phyloP scores from a whole-genome alignment of 2,329 filamentous ascomycete species.

The Botrytis pseudocinerea region DNA sequence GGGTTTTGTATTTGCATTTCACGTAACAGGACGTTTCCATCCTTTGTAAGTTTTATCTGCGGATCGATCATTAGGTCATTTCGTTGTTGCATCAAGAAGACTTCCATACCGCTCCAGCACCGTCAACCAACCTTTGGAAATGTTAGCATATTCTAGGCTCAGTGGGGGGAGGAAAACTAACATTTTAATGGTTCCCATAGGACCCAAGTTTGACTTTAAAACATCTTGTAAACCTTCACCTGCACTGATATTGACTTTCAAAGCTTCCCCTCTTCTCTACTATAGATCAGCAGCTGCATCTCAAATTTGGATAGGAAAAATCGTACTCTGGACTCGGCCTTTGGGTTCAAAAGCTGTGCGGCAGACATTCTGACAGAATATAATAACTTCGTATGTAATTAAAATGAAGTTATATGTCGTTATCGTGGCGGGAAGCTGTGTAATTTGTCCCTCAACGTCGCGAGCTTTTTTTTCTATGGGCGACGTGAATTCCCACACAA shows the following conservation, averaged over 20 bases:
- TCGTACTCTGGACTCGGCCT: conserved; percentile 93
- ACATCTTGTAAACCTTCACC: conserved; percentile 94
- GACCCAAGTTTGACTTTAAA: conserved; percentile 92
- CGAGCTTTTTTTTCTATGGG: conserved; percentile 23
- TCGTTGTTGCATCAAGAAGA: conserved; percentile 14
- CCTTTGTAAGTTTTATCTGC: conserved; percentile 97
- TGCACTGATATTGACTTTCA: conserved; percentile 94
- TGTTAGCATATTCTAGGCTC: conserved; percentile 32
- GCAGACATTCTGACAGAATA: conserved; percentile 72
- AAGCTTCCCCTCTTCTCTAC: conserved; percentile 92
- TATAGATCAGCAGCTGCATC: conserved; percentile 38
- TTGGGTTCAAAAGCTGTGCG: conserved; percentile 96
- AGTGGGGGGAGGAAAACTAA: conserved; percentile 42
- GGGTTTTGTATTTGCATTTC: conserved; percentile 97
- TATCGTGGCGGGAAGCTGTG: conserved; percentile 12
- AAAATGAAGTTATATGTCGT: conserved; percentile 14
- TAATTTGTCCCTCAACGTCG: conserved; percentile 21
- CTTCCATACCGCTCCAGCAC: conserved; percentile 62
- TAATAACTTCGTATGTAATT: conserved; percentile 25
- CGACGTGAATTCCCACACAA: conserved; percentile 25
- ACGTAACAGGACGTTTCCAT: conserved; percentile 82
- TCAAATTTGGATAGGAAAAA: conserved; percentile 29
- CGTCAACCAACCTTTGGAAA: conserved; percentile 62
- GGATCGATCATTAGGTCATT: conserved; percentile 32
- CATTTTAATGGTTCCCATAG: conserved; percentile 96